Percentiles rank a stretch among this genome's conserved stretches.
Evolutionary conservation across 176 grass and related monocot species (phyloP).

Genomic region (Phoenix dactylifera): DNA sequence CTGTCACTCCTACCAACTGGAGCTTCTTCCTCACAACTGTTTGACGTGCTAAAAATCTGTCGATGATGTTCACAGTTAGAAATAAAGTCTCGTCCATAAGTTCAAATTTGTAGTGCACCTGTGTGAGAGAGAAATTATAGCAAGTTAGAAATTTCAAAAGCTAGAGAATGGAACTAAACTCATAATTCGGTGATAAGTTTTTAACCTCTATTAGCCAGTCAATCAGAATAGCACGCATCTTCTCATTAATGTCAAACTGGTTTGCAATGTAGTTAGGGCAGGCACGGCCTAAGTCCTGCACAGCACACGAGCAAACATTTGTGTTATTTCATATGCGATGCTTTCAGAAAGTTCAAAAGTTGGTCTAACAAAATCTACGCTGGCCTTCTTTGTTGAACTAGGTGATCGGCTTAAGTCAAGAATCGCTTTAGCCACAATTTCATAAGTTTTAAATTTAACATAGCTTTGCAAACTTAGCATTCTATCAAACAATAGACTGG

Average conservation of each 20-base stretch:
- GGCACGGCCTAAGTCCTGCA: slow-evolving; percentile 58
- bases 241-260: slow-evolving; percentile 80
- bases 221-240: slow-evolving; percentile 81
- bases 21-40: slow-evolving; percentile 73
- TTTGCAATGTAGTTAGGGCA: slow-evolving; percentile 58
- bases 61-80: slow-evolving; percentile 75
- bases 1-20: slow-evolving; percentile 81
- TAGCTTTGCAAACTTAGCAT: too few relatives aligned
- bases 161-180: background rate
- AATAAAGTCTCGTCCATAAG: slow-evolving; percentile 69
- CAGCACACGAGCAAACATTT: background rate
- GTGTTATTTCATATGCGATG: background rate
- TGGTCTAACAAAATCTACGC: slow-evolving; percentile 3
- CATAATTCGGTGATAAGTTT: background rate
- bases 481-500: too few relatives aligned
- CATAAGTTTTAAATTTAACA: too few relatives aligned
- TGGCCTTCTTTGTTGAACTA: background rate
- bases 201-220: slow-evolving; percentile 90
- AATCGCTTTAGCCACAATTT: too few relatives aligned
- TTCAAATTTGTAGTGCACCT: slow-evolving; percentile 92
- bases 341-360: background rate
- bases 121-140: background rate
- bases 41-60: slow-evolving; percentile 55
- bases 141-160: background rate
- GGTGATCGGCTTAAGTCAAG: too few relatives aligned